Evolutionary conservation across 306 rosid genomes (phyloP).

Genomic region (Quercus mongolica): DNA sequence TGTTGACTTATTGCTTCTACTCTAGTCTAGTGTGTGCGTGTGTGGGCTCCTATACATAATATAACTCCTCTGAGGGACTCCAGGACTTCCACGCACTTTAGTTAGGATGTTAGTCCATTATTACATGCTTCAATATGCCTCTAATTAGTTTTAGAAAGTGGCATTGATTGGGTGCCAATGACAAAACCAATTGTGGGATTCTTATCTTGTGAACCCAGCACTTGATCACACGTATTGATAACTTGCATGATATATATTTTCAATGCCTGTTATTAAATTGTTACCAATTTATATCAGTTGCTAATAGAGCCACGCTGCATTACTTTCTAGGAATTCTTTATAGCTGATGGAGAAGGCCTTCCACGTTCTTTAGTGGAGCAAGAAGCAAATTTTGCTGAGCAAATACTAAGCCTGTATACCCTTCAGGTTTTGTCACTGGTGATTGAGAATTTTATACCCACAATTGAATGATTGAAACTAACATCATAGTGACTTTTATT

Average conservation of each 20-base stretch:
- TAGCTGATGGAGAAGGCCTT: slow-evolving; percentile 56
- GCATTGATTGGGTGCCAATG: background rate
- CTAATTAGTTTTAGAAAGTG: background rate
- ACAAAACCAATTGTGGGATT: background rate
- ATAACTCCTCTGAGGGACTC: background rate
- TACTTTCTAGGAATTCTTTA: slow-evolving; percentile 45
- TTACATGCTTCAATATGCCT: background rate
- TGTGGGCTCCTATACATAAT: background rate
- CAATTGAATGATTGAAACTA: slow-evolving; percentile 9
- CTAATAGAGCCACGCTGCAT: background rate
- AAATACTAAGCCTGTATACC: slow-evolving; percentile 42
- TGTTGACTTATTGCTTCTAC: background rate
- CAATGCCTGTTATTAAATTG: background rate
- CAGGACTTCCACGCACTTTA: background rate
- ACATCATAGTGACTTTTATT: background rate
- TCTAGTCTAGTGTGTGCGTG: background rate
- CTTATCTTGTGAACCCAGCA: background rate
- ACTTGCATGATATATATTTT: background rate
- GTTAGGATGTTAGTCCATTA: background rate
- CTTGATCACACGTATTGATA: background rate
- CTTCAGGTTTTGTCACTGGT: slow-evolving; percentile 38
- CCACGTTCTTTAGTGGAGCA: slow-evolving; percentile 44
- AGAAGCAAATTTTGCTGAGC: slow-evolving; percentile 42
- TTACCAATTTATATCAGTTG: background rate
- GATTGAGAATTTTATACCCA: background rate